Conservation (phyloP, 257 asterid species). For the Rhazya stricta region DNA sequence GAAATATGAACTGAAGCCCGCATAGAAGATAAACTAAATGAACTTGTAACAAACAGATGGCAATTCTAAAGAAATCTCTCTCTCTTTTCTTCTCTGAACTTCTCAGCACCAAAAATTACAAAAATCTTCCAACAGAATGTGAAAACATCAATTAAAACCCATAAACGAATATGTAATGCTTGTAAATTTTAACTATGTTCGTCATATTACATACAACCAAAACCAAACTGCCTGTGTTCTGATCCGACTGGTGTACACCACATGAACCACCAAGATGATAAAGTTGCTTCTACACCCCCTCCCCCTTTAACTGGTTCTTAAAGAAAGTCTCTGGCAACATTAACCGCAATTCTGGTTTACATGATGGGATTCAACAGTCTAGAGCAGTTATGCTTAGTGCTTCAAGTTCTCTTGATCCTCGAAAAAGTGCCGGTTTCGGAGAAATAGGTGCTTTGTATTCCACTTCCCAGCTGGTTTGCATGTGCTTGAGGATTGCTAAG, state of each 20-base stretch:
- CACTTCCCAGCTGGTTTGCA: conserved; percentile 70
- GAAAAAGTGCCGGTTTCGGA: conserved; percentile 93
- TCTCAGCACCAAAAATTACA: no score
- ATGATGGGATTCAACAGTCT: not conserved
- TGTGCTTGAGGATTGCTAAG: conserved; percentile 87
- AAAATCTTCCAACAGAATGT: no score
- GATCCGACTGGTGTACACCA: not conserved
- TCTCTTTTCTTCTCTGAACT: no score
- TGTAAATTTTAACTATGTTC: no score
- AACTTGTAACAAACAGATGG: no score
- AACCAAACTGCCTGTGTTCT: not conserved
- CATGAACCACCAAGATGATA: no score
- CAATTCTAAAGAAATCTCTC: no score
- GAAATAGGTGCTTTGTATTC: conserved; percentile 88
- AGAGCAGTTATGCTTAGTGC: not conserved
- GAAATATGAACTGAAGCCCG: no score
- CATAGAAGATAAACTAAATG: no score
- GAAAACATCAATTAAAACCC: no score
- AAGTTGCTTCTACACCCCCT: not conserved
- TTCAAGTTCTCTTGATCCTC: conserved; percentile 67
- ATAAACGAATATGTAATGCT: not conserved
- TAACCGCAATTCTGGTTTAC: not conserved
- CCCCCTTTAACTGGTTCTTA: not conserved
- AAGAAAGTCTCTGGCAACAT: not conserved
- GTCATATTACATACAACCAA: not conserved